Percentiles rank a stretch among this genome's conserved stretches.
Evolutionary conservation across 2,329 filamentous ascomycete species (phyloP).

Genomic region (Geosmithia putterillii): DNA sequence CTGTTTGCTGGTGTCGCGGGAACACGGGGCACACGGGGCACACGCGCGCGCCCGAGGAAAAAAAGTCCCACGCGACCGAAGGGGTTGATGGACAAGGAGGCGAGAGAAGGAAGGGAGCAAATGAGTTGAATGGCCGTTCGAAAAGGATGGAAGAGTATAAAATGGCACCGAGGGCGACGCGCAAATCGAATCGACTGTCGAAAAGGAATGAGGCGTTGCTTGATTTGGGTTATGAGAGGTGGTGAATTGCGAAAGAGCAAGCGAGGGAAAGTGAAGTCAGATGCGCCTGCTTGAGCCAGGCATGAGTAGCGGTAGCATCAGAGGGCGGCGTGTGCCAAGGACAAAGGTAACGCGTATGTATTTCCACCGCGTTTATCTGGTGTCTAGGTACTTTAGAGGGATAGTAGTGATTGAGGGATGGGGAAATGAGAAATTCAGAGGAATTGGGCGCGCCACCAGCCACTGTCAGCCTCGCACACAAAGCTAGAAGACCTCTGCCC

Average conservation of each 20-base stretch:
- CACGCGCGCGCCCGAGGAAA: conserved; percentile 26
- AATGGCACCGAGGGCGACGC: not conserved
- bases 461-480: not conserved
- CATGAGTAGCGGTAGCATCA: not conserved
- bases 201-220: not conserved
- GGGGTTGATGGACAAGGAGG: not conserved
- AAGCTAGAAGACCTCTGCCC: not conserved
- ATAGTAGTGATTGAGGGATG: not conserved
- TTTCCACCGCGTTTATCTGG: not conserved
- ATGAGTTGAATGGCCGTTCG: not conserved
- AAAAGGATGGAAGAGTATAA: not conserved
- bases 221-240: not conserved
- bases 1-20: not conserved
- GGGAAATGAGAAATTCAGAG: not conserved
- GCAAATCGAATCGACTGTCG: not conserved
- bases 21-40: conserved; percentile 7
- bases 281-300: not conserved
- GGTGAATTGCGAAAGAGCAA: not conserved
- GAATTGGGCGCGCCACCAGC: not conserved
- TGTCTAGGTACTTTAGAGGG: not conserved
- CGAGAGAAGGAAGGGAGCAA: not conserved
- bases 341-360: not conserved
- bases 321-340: not conserved
- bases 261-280: not conserved
- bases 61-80: not conserved